Evolutionary conservation across 345 rosid genomes (phyloP), one percentile per base, ranked within the genome.

Genomic region (Noccaea bulbosa): DNA sequence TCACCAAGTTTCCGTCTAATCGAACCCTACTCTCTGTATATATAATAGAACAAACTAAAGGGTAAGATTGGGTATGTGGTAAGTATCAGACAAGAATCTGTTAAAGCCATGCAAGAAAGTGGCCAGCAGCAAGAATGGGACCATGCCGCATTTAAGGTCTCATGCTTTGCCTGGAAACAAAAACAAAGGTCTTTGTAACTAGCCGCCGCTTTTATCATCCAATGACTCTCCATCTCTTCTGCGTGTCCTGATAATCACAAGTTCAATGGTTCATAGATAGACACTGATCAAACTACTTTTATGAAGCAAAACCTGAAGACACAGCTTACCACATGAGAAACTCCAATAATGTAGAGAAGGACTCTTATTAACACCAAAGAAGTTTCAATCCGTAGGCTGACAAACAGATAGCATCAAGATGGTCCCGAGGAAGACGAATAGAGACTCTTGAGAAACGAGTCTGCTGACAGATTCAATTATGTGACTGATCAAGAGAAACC

Each of bases 91-190:
- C 63, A 35, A 60, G 60, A 60, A 41, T 61, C 17, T 17, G 62
- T 41, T 41, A 14, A 63, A 45, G 64, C 40, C 76, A 54, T 54
- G 65, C 20, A 71, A 62, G 61, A 62, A 62, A 71, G 30, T 27
- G 4, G 30, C 30, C 30, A 27, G 30, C 30, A 27, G 30, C 30
- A 27, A 2, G 63, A 35, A 63, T 72, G 57, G 64, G 65, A 64
- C 57, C 22, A 54, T 53, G 53, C 49, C 64, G 70, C 70, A 72
- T 63, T 71, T 53, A 62, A 22, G 56, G 61, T 41, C 37, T 38
- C 74, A 48, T 38, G 39, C 20, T 58, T 58, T 24, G 48, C 57
- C 65, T 70, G 67, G 15, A 60, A 43, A 39, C 7, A 48, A 17
- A 55, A 53, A 27, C 65, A 47, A 48, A 22, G 33, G 44, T 54